Evolutionary conservation across 805 yeast genomes (phyloP), one percentile per base, ranked within the genome.

Genomic region (Candida berthetii): DNA sequence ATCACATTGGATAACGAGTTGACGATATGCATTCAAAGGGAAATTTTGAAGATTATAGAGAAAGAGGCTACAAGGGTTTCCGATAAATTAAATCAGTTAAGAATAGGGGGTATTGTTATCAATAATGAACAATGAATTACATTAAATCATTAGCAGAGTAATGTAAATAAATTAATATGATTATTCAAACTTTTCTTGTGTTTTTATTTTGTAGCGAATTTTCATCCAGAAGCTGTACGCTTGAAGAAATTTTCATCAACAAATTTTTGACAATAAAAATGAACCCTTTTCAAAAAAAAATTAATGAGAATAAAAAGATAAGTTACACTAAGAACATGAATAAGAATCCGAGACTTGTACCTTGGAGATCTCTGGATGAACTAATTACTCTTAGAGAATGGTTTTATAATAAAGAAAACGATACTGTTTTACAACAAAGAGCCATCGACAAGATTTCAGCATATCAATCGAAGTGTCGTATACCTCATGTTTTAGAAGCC

Each of bases 401-500:
- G 78, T 78, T 82, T 52, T 82, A 70, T 50, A 62, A 68, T 36
- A 61, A 57, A n/a, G 49, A 52, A 17, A 43, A 45, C 27, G 46
- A 44, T 1, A 45, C 44, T 2, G 72, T 68, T 35, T 41, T 48
- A 4, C 53, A 46, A 34, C 31, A 39, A 25, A 52, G 74, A 39
- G 89, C 82, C 0, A 57, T 82, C 6, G 66, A 66, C 39, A 68
- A 64, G 46, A 80, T 81, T 4, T 62, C 71, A 41, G 76, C 80
- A 1, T 74, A 75, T 50, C 60, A 63, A 32, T 68, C 84, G 2
- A 67, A 85, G 53, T 53, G 59, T 16, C 70, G 65, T 49, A 50
- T 85, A 14, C 90, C 93, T 1, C 93, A 82, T 55, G 81, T 82
- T 0, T 68, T 86, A 27, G 91, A 83, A 49, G 61, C 78, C 34